These are phyloP conservation scores for Naegleria lovaniensis DNA, from an alignment of 208 protist genomes.

Conservation along the genomic window DNA sequence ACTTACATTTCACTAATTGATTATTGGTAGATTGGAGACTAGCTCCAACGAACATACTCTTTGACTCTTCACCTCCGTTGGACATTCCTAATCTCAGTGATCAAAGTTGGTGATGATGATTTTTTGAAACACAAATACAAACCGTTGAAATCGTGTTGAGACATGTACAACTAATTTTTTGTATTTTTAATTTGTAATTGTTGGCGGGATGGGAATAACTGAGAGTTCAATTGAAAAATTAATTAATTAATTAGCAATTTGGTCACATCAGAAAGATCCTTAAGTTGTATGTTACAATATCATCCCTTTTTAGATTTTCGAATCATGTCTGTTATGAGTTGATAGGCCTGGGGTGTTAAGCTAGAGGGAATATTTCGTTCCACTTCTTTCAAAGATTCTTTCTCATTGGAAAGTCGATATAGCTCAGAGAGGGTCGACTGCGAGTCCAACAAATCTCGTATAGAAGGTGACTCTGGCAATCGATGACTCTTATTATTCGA, in stretches of 20 bases:
- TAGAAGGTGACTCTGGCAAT: no score
- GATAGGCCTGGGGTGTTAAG: not conserved
- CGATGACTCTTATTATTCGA: not conserved
- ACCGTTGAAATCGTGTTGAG: not conserved
- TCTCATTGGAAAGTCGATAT: not conserved
- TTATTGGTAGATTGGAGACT: slow-evolving; percentile 41
- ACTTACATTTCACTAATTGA: slow-evolving; percentile 35
- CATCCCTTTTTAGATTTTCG: not conserved
- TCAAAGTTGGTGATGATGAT: not conserved
- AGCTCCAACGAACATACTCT: slow-evolving; percentile 14
- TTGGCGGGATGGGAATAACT: no score
- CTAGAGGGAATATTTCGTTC: not conserved
- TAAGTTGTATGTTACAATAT: not conserved
- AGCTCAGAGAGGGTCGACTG: not conserved
- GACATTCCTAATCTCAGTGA: not conserved
- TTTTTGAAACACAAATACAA: not conserved
- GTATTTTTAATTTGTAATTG: not conserved
- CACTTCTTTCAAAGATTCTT: not conserved
- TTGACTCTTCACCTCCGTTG: not conserved
- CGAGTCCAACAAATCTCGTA: not conserved
- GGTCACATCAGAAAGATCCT: no score
- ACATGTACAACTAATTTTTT: not conserved
- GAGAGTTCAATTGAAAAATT: no score
- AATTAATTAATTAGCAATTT: no score
- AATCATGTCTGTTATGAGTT: not conserved